A percentile compares a stretch with the other conserved stretches of the same genome.
Evolutionary conservation across 2,329 filamentous ascomycete genomes (phyloP).

Genomic region (Colletotrichum chlorophyti): DNA sequence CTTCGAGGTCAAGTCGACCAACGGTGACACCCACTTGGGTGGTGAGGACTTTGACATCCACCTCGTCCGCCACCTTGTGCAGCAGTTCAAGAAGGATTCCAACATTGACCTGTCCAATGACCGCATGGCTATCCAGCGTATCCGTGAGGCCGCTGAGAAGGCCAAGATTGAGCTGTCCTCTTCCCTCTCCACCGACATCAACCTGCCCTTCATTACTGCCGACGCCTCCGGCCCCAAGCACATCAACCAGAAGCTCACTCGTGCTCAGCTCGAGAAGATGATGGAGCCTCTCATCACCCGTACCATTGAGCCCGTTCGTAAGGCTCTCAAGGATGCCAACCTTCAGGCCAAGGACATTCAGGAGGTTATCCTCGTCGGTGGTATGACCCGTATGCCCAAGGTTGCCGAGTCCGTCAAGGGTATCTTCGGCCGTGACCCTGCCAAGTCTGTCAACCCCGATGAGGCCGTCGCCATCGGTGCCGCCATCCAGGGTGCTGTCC

Average conservation of each 20-base stretch:
- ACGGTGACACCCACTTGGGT: conserved; percentile 97
- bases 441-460: conserved; percentile 98
- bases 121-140: conserved; percentile 99
- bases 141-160: conserved; percentile 98
- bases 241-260: conserved; percentile 95
- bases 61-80: conserved; percentile 90
- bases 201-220: conserved; percentile 98
- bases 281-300: conserved; percentile 87
- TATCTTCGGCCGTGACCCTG: conserved; percentile 95
- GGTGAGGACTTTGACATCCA: conserved; percentile 98
- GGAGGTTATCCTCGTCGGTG: conserved; percentile 97
- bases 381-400: conserved; percentile 99
- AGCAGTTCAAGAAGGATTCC: conserved; percentile 96
- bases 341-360: conserved; percentile 93
- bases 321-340: conserved; percentile 95
- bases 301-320: conserved; percentile 92
- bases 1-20: conserved; percentile 99
- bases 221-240: conserved; percentile 96
- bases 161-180: conserved; percentile 99
- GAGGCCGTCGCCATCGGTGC: conserved; percentile 98
- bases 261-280: conserved; percentile 90
- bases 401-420: conserved; percentile 94
- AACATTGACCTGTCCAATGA: conserved; percentile 88
- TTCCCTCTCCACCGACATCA: conserved; percentile 94
- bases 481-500: conserved; percentile 94